Conservation (phyloP, 768 basidiomycete species). For the Leccinum fibrillosum region DNA sequence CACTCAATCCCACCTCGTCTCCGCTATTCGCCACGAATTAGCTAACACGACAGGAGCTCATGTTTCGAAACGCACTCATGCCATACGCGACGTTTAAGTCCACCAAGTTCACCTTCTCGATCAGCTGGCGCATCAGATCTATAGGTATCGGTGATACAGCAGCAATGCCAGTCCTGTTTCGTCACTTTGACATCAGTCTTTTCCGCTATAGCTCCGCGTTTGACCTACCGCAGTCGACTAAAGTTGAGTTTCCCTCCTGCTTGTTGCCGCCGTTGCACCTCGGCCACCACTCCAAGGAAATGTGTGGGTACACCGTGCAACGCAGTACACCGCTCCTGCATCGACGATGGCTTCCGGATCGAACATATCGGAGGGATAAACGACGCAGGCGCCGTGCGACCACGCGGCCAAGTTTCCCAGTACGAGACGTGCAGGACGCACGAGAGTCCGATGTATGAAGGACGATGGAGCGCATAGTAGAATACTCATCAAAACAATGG, state of each 20-base stretch:
- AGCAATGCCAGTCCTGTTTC: conserved; percentile 71
- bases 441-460: conserved; percentile 10
- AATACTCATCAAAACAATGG: conserved; percentile 84
- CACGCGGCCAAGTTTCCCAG: conserved; percentile 78
- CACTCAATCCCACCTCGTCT: conserved; percentile 51
- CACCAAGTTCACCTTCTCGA: conserved; percentile 59
- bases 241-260: conserved; percentile 48
- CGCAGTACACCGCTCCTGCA: conserved; percentile 71
- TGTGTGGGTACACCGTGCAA: conserved; percentile 87
- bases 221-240: conserved; percentile 48
- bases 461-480: conserved; percentile 2
- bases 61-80: conserved; percentile 61
- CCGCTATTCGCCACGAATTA: conserved; percentile 43
- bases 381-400: conserved; percentile 68
- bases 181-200: not conserved
- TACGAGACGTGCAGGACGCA: conserved; percentile 54
- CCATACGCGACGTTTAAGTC: conserved; percentile 81
- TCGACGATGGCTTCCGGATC: conserved; percentile 67
- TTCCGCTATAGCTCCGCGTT: no score
- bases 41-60: not conserved
- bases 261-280: conserved; percentile 54
- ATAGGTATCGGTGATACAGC: conserved; percentile 79
- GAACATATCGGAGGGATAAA: conserved; percentile 69
- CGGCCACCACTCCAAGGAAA: conserved; percentile 70
- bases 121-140: conserved; percentile 72